These are phyloP conservation scores for Sungouiozyma intestinalis DNA, from an alignment of 805 yeast species.

Conservation along the genomic window DNA sequence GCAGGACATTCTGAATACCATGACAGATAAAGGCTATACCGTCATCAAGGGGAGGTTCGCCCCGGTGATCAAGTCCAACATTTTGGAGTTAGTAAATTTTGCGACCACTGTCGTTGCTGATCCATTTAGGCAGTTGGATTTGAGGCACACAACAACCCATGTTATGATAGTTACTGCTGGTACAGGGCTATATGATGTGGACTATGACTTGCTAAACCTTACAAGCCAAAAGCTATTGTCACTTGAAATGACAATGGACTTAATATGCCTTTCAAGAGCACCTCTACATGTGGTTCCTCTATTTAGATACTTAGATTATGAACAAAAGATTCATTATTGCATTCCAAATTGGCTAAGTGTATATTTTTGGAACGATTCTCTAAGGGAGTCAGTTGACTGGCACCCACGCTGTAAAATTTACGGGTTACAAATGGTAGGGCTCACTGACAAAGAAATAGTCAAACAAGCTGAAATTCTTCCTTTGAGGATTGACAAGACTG, in stretches of 20 bases:
- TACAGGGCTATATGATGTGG: conserved; percentile 87
- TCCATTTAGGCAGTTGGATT: conserved; percentile 73
- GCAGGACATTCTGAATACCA: conserved; percentile 50
- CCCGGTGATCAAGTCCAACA: conserved; percentile 83
- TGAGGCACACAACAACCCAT: conserved; percentile 86
- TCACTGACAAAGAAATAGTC: conserved; percentile 81
- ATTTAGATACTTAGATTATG: conserved; percentile 54
- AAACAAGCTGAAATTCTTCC: conserved; percentile 53
- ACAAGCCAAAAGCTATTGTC: conserved; percentile 68
- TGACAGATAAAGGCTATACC: conserved; percentile 26
- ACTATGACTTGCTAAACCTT: conserved; percentile 59
- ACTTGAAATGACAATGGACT: conserved; percentile 78
- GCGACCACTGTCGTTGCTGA: conserved; percentile 70
- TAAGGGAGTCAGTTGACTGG: conserved; percentile 49
- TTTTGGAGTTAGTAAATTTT: conserved; percentile 77
- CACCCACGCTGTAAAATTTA: conserved; percentile 90
- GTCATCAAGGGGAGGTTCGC: conserved; percentile 52
- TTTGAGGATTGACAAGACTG: conserved; percentile 29
- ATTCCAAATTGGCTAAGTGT: conserved; percentile 95
- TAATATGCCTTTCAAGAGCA: conserved; percentile 79
- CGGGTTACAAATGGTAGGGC: conserved; percentile 96
- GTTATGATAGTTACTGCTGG: conserved; percentile 84
- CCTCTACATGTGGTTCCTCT: conserved; percentile 90
- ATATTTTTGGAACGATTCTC: conserved; percentile 68
- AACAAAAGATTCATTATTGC: conserved; percentile 49